phyloP scores from a whole-genome alignment of 345 rosid genomes.

The Euphorbia lathyris region DNA sequence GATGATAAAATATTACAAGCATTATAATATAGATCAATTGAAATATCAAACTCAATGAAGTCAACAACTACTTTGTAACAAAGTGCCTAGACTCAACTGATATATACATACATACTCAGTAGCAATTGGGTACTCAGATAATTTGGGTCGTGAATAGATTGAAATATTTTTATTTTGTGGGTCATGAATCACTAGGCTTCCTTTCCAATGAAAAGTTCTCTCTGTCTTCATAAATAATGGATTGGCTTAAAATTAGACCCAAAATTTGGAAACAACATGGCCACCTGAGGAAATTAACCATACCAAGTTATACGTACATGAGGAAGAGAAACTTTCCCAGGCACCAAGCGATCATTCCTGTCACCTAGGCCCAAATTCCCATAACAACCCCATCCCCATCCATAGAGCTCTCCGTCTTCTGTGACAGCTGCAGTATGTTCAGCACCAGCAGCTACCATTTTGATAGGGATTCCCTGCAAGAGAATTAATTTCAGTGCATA shows the following conservation, averaged over 20 bases:
- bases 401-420: conserved; percentile 89
- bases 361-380: conserved; percentile 98
- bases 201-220: neutral
- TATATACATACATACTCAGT: too few species aligned
- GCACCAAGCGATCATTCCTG: conserved; percentile 81
- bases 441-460: conserved; percentile 95
- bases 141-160: neutral
- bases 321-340: conserved; percentile 64
- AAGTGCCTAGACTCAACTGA: too few species aligned
- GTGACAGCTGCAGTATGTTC: conserved; percentile 96
- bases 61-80: neutral
- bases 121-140: neutral
- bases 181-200: neutral
- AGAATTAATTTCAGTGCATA: conserved; percentile 25
- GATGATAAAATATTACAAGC: neutral
- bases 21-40: neutral
- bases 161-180: neutral
- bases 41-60: neutral
- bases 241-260: neutral
- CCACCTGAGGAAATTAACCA: conserved; percentile 6
- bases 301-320: conserved; percentile 47
- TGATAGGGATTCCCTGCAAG: conserved; percentile 66
- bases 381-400: conserved; percentile 99
- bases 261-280: neutral
- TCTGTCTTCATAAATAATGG: neutral